Percentiles rank a stretch among this genome's conserved stretches.
Evolutionary conservation across 1,139 yeast species (phyloP).

Genomic region (Candida neerlandica): DNA sequence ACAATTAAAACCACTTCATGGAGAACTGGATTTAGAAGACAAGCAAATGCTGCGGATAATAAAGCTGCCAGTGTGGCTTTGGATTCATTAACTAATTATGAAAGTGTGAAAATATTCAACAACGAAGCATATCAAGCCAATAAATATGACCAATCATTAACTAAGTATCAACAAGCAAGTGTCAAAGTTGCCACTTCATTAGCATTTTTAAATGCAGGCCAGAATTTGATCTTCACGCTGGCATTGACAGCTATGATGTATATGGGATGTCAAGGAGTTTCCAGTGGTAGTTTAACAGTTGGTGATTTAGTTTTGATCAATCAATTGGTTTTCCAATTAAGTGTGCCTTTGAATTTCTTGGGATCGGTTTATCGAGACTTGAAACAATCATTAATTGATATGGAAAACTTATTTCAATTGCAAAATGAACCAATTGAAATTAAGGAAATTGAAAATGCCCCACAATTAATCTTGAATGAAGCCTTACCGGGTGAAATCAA

Average conservation of each 20-base stretch:
- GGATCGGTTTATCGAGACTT: conserved; percentile 95
- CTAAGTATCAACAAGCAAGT: conserved; percentile 76
- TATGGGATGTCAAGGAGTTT: conserved; percentile 96
- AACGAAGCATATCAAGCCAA: conserved; percentile 77
- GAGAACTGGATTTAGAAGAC: conserved; percentile 90
- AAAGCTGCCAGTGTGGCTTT: conserved; percentile 92
- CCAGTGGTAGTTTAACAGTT: conserved; percentile 78
- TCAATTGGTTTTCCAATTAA: conserved; percentile 92
- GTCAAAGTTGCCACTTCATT: conserved; percentile 91
- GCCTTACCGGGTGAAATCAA: conserved; percentile 66
- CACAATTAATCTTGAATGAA: conserved; percentile 51
- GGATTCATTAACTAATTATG: conserved; percentile 92
- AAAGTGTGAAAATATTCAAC: conserved; percentile 92
- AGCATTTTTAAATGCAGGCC: conserved; percentile 90
- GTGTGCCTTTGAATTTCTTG: conserved; percentile 89
- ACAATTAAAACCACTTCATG: conserved; percentile 94
- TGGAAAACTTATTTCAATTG: conserved; percentile 86
- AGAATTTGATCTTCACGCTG: conserved; percentile 83
- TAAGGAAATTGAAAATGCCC: conserved; percentile 61
- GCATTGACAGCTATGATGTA: conserved; percentile 98
- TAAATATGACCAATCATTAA: conserved; percentile 80
- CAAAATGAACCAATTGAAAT: conserved; percentile 76
- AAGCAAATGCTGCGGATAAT: conserved; percentile 93
- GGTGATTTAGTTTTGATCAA: conserved; percentile 97
- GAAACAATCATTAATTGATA: conserved; percentile 87